Conservation (phyloP, 495 filamentous ascomycete genomes). For the Hypomontagnella submonticulosa region DNA sequence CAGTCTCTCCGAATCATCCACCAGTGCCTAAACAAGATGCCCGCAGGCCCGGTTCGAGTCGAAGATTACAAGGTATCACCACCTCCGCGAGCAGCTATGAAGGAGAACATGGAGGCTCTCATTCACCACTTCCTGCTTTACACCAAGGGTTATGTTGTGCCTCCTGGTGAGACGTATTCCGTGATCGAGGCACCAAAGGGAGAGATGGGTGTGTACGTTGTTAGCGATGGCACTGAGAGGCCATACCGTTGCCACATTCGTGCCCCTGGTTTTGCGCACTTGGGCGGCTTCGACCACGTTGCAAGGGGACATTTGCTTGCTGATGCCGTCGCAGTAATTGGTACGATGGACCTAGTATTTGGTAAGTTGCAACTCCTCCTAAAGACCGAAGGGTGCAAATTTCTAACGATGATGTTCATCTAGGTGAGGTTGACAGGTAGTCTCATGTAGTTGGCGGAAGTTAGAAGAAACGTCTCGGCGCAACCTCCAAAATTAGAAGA, state of each 20-base stretch:
- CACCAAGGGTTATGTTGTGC: conserved; percentile 97
- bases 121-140: conserved; percentile 99
- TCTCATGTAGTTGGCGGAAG: not conserved
- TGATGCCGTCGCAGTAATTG: conserved; percentile 96
- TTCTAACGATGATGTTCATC: conserved; percentile 29
- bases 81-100: conserved; percentile 96
- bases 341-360: conserved; percentile 88
- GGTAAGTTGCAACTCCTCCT: conserved; percentile 50
- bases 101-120: conserved; percentile 99
- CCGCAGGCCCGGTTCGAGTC: conserved; percentile 88
- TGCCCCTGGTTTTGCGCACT: conserved; percentile 95
- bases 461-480: conserved; percentile 23
- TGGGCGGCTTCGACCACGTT: conserved; percentile 93
- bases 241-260: conserved; percentile 98
- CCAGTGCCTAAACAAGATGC: conserved; percentile 99
- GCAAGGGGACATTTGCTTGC: conserved; percentile 91
- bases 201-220: conserved; percentile 99
- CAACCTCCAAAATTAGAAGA: conserved; percentile 21
- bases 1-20: conserved; percentile 97
- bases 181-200: conserved; percentile 99
- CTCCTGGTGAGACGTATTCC: conserved; percentile 97
- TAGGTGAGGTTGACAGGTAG: conserved; percentile 63
- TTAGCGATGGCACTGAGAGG: conserved; percentile 93
- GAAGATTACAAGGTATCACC: conserved; percentile 99
- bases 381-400: not conserved